Evolutionary conservation across 176 grass and related monocot genomes (phyloP), one percentile per base, ranked within the genome.

Genomic region (Juncus effusus): DNA sequence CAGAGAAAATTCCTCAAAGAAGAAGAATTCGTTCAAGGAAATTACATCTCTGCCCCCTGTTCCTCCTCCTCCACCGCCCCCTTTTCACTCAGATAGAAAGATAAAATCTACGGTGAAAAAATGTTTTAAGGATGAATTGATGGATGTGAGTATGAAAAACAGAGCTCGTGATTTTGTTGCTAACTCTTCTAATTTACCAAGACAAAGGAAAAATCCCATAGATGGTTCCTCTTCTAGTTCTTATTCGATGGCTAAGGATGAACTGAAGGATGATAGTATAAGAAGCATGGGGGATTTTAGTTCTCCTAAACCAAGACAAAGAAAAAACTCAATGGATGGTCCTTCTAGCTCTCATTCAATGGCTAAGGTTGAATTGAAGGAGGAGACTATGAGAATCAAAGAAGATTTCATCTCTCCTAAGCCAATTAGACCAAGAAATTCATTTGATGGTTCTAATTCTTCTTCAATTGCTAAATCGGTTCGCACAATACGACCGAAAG

Each of bases 111-210:
- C 59, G 8, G 72, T 47, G 6, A 93, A 65, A 53, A 93, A 47
- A 47, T 47, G 83, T 68, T 99, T 93, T 67, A 99, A 86, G 63
- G 88, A 93, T 58, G 94, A 99, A 54, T 69, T 93, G 47, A 69
- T 92, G 78, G 64, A 82, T 64, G 62, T 87, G 63, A 90, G 87
- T 57, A 80, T 45, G 7, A 83, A 67, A 69, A 77, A 73, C 9
- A 67, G 69, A 53, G 70, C 36, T 13, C 19, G 35, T 13, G 64
- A 61, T 60, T 14, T 66, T 68, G 40, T 63, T 55, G n/a, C 15
- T 7, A 53, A 37, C 12, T 39, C 63, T 7, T 40, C 7, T 4
- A 60, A 47, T 47, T 47, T 47, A 47, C 44, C 44, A 9, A 5
- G 44, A 47, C 44, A 47, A 47, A 47, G 44, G 9, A 47, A 47